A percentile compares a stretch with the other conserved stretches of the same genome.
Conservation (phyloP, 352 stramenopile species). For the Globisporangium middletonii region DNA sequence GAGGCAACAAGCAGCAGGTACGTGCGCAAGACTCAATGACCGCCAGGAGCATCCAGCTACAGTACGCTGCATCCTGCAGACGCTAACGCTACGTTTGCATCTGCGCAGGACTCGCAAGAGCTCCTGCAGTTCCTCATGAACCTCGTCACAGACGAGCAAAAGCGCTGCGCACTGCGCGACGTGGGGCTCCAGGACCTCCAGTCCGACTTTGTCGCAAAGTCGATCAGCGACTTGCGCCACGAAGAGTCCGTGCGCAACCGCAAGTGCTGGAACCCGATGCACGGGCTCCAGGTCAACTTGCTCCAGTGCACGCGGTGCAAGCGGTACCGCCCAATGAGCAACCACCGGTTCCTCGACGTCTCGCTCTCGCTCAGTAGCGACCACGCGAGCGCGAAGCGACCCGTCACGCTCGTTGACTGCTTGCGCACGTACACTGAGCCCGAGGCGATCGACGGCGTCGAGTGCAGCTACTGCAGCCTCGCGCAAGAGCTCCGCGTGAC, state of each 20-base stretch:
- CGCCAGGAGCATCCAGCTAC: not conserved
- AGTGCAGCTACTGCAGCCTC: slow-evolving; percentile 71
- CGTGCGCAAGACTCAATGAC: not conserved
- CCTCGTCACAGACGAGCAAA: slow-evolving; percentile 64
- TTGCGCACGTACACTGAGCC: slow-evolving; percentile 58
- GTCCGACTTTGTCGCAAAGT: slow-evolving; percentile 20
- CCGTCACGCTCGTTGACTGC: slow-evolving; percentile 43
- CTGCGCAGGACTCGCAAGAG: slow-evolving; percentile 68
- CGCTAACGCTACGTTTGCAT: not conserved
- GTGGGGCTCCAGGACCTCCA: slow-evolving; percentile 45
- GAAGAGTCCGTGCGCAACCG: slow-evolving; percentile 51
- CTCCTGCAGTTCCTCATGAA: slow-evolving; percentile 85
- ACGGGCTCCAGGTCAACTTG: slow-evolving; percentile 75
- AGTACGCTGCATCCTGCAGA: not conserved
- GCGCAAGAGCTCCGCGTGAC: slow-evolving; percentile 41
- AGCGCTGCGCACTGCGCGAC: slow-evolving; percentile 40
- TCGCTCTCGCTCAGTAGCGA: slow-evolving; percentile 59
- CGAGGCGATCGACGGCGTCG: slow-evolving; percentile 67
- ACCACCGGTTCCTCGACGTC: slow-evolving; percentile 73
- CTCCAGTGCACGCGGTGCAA: slow-evolving; percentile 66
- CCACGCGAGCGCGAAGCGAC: slow-evolving; percentile 17
- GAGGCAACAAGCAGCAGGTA: slow-evolving; percentile 75
- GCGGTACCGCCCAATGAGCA: slow-evolving; percentile 61
- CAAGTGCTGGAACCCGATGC: slow-evolving; percentile 68
- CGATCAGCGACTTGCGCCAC: slow-evolving; percentile 67